Evolutionary conservation across 345 rosid genomes (phyloP), one percentile per base, ranked within the genome.

Genomic region (Stellera chamaejasme): DNA sequence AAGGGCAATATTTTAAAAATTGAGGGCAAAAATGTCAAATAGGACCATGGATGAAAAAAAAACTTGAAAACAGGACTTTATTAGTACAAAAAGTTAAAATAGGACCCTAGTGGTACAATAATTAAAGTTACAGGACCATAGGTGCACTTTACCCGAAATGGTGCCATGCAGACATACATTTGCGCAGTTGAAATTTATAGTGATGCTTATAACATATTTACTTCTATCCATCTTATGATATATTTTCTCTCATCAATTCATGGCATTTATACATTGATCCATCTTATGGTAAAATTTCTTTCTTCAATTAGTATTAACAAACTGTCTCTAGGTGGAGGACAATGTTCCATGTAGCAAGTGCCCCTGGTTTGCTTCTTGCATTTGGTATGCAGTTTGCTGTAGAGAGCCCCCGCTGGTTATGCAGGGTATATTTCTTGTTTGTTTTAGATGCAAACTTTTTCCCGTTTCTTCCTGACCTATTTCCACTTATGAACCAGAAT

Each of bases 321-420:
- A 54, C 39, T 63, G 47, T 67, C 61, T 62, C 66, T 76, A 87
- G 96, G 96, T 87, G 96, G 96, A 78, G 96, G 79, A 80, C 77
- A 58, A 74, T 84, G 66, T 70, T 87, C 60, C 77, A 68, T 67
- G 61, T 76, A 19, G 91, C 89, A 54, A 78, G 78, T 70, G 19
- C 67, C 46, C 91, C 85, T 72, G 83, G 82, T 62, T 61, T 84
- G 63, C 45, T 77, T 61, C 70, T 87, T 52, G 64, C 79, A 10
- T 13, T 84, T 45, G 91, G 91, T 25, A 82, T 87, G 89, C 91
- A 87, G 59, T 84, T 82, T 72, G 71, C 96, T 23, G 96, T 77
- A 25, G 96, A 87, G 15, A 87, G 96, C 65, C 96, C 96, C 11
- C 83, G 89, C 58, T 87, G 92, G 96, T 78, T 87, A 27, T 87